phyloP scores from a whole-genome alignment of 805 yeast genomes.

The Metschnikowia anglica region DNA sequence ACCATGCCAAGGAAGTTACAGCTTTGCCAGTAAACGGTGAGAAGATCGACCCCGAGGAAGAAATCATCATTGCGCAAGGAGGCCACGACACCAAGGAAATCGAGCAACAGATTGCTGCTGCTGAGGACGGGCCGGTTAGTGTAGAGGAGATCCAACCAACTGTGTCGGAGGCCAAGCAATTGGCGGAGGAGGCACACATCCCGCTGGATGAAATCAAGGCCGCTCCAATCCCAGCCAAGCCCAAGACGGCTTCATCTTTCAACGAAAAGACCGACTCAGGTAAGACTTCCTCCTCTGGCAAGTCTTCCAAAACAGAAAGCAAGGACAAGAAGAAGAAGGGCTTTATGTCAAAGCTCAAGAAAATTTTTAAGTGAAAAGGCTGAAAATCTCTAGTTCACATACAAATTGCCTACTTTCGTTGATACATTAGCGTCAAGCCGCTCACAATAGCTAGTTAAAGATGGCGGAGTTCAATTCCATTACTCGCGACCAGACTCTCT shows the following conservation, averaged over 20 bases:
- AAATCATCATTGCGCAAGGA: slow-evolving; percentile 43
- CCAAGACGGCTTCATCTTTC: slow-evolving; percentile 10
- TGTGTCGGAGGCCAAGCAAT: slow-evolving; percentile 36
- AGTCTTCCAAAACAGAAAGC: slow-evolving; percentile 16
- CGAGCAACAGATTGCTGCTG: slow-evolving; percentile 36
- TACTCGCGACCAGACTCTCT: slow-evolving; percentile 9
- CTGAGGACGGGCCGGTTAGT: slow-evolving; percentile 36
- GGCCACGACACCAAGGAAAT: slow-evolving; percentile 27
- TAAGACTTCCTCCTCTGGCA: slow-evolving; percentile 9
- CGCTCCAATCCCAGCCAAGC: slow-evolving; percentile 9
- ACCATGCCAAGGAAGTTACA: slow-evolving; percentile 19
- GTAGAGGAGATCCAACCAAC: slow-evolving; percentile 46
- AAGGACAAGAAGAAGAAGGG: slow-evolving; percentile 39
- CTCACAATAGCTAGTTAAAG: slow-evolving; percentile 4
- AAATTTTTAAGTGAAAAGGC: slow-evolving; percentile 30
- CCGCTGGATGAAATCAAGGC: slow-evolving; percentile 14
- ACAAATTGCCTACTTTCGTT: slow-evolving; percentile 5
- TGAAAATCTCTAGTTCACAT: slow-evolving; percentile 7
- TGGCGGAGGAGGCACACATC: slow-evolving; percentile 35
- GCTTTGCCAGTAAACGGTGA: slow-evolving; percentile 20
- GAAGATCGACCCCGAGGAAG: slow-evolving; percentile 29
- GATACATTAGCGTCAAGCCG: slow-evolving; percentile 4
- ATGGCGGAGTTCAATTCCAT: background rate
- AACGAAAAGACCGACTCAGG: slow-evolving; percentile 14
- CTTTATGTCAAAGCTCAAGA: slow-evolving; percentile 44